Evolutionary conservation across 179 eudicot genomes (phyloP), one percentile per base, ranked within the genome.

Genomic region (Silene noctiflora): DNA sequence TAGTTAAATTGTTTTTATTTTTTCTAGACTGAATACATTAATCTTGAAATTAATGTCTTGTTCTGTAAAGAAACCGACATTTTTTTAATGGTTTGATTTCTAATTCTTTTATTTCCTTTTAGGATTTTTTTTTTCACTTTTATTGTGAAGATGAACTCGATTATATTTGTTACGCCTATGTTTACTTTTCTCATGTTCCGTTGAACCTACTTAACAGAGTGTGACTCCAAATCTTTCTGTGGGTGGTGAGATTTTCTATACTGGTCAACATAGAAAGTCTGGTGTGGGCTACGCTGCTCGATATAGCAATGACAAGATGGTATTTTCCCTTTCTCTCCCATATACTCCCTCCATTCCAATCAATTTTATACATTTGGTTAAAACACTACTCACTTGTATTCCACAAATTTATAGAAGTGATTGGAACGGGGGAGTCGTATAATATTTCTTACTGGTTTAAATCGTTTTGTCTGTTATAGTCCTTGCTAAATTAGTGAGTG

Each of bases 211-310:
- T 59, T 58, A 24, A 24, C 92, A 93, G 99, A 95, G 95, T 84
- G 92, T 95, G 83, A 89, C 95, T 12, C 93, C 93, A 25, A 78
- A 88, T 83, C 81, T 95, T 27, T 85, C 97, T 65, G 72, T 95
- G 83, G 99, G 99, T 44, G 97, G 92, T 78, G 99, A 93, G 87
- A 89, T 95, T 35, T 95, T 93, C 83, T 95, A 96, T 96, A 83
- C 92, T 76, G 96, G 97, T 79, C 99, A 95, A 79, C 96, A 88
- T 77, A 79, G 97, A 39, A 95, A 95, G 78, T 95, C 99, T 68
- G 99, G 97, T 48, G 76, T 87, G 74, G 96, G 97, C 59, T 89
- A 86, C 82, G 96, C 95, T 75, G 96, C 95, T 55, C 93, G 99
- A 71, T 95, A 91, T 86, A 87, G 74, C 88, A 85, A 89, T 24